These are phyloP conservation scores for Diaporthe vaccinii DNA, from an alignment of 2,329 filamentous ascomycete genomes.

Conservation along the genomic window DNA sequence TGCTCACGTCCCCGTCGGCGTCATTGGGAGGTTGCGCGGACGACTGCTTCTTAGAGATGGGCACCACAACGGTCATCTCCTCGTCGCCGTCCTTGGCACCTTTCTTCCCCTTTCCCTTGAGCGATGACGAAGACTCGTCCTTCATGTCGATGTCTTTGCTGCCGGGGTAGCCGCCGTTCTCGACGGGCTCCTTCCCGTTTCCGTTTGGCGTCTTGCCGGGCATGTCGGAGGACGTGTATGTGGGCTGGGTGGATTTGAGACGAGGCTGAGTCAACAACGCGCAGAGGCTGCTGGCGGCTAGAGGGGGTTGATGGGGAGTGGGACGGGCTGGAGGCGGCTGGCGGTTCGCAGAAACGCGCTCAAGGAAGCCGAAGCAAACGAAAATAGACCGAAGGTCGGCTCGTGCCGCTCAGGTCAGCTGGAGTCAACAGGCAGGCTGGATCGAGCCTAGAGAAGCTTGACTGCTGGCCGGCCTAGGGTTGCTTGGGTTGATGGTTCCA, in stretches of 20 bases:
- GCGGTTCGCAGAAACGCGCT: constrained; percentile 35
- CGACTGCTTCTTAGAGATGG: constrained; percentile 76
- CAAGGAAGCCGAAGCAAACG: constrained; percentile 28
- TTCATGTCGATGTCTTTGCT: constrained; percentile 80
- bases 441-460: constrained; percentile 19
- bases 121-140: constrained; percentile 59
- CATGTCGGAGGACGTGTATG: constrained; percentile 61
- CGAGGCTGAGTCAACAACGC: constrained; percentile 31
- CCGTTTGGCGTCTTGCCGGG: constrained; percentile 80
- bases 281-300: constrained; percentile 34
- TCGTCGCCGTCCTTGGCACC: constrained; percentile 76
- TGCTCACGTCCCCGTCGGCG: constrained; percentile 77
- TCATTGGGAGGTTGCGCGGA: constrained; percentile 70
- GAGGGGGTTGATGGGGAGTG: constrained; percentile 9
- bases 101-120: constrained; percentile 77
- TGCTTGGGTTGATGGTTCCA: constrained; percentile 1
- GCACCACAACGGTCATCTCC: constrained; percentile 86
- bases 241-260: constrained; percentile 17
- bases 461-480: constrained; percentile 6
- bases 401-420: constrained; percentile 40
- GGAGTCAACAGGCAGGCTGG: constrained; percentile 31
- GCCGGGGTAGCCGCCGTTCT: constrained; percentile 74
- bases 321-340: constrained; percentile 15
- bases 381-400: constrained; percentile 33
- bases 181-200: constrained; percentile 77